Evolutionary conservation across 768 basidiomycete genomes (phyloP).

Genomic region (Suillus discolor): DNA sequence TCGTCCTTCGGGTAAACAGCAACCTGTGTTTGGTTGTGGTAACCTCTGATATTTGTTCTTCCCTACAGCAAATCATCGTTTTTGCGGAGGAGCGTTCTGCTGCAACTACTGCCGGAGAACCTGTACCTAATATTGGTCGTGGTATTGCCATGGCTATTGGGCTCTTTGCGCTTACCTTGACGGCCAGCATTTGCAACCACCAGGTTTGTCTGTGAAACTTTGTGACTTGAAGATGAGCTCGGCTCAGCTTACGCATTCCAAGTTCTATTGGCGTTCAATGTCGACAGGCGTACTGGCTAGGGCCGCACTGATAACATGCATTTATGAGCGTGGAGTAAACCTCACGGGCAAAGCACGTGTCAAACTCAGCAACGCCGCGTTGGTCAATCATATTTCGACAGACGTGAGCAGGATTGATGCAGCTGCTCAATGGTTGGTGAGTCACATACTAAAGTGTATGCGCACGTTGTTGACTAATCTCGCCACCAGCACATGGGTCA

Average conservation of each 20-base stretch:
- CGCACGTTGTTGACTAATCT: neutral
- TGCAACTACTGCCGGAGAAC: conserved; percentile 38
- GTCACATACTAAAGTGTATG: conserved; percentile 25
- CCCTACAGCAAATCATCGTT: conserved; percentile 55
- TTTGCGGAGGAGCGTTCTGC: conserved; percentile 53
- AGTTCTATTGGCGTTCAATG: conserved; percentile 78
- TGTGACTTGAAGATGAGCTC: neutral
- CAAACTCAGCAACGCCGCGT: conserved; percentile 59
- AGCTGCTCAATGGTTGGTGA: conserved; percentile 74
- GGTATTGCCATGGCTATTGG: conserved; percentile 65
- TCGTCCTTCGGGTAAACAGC: conserved; percentile 55
- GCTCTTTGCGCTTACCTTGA: conserved; percentile 50
- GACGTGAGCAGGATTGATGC: conserved; percentile 66
- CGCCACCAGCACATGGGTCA: conserved; percentile 42
- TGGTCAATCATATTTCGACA: conserved; percentile 66
- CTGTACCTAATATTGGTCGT: conserved; percentile 45
- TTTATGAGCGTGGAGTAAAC: conserved; percentile 69
- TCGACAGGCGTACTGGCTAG: conserved; percentile 64
- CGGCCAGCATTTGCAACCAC: conserved; percentile 59
- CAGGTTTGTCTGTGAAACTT: conserved; percentile 41
- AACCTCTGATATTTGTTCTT: neutral
- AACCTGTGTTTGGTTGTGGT: neutral
- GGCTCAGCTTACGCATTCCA: neutral
- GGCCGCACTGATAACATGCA: conserved; percentile 64
- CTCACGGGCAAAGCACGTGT: conserved; percentile 69